These are phyloP conservation scores for Annulohypoxylon nitens DNA, from an alignment of 495 filamentous ascomycete species.

Conservation along the genomic window DNA sequence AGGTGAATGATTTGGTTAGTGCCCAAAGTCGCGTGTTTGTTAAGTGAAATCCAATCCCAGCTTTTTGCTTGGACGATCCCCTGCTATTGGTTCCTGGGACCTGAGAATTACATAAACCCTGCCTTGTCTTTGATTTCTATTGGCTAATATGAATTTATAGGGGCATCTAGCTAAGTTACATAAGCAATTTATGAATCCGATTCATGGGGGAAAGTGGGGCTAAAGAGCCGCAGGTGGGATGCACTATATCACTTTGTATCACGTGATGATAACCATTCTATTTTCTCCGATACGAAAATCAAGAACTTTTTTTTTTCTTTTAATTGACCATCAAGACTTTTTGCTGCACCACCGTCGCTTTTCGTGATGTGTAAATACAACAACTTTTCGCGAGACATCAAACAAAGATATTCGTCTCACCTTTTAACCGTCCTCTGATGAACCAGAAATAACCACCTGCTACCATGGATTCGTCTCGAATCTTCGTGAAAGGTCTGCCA, in stretches of 20 bases:
- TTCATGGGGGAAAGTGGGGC: conserved; percentile 22
- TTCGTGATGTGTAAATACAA: neutral
- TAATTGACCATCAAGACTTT: neutral
- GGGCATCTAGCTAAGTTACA: neutral
- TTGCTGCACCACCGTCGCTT: neutral
- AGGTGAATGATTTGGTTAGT: conserved; percentile 24
- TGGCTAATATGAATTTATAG: neutral
- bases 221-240: conserved; percentile 44
- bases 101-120: conserved; percentile 20
- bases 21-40: conserved; percentile 46
- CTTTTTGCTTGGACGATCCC: conserved; percentile 6
- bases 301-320: conserved; percentile 42
- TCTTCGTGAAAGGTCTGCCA: conserved; percentile 81
- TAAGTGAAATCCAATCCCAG: conserved; percentile 21
- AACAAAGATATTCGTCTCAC: neutral
- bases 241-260: conserved; percentile 7
- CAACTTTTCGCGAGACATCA: neutral
- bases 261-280: conserved; percentile 42
- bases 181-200: conserved; percentile 15
- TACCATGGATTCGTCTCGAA: conserved; percentile 78
- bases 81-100: conserved; percentile 33
- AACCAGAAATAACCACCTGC: neutral
- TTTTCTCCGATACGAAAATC: conserved; percentile 25
- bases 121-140: conserved; percentile 4
- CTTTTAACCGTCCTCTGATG: neutral